phyloP scores from a whole-genome alignment of 331 rosid species.

The Rhamnella rubrinervis region DNA sequence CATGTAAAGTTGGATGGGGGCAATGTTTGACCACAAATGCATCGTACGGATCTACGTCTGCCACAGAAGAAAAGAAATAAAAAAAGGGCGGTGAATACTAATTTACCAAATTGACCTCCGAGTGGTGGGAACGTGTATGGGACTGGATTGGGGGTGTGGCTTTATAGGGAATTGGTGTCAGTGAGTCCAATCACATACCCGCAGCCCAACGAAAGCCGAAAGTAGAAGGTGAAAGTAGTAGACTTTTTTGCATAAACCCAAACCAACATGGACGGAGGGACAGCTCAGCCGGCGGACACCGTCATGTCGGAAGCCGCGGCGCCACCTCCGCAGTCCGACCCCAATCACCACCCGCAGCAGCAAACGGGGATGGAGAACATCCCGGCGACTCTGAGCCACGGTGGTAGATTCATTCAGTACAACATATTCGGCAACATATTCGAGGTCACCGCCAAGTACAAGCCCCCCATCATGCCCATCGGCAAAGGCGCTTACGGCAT shows the following conservation, averaged over 20 bases:
- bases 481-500: slow-evolving; percentile 99
- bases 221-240: too few relatives aligned
- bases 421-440: slow-evolving; percentile 95
- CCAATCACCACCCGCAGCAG: slow-evolving; percentile 33
- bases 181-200: too few relatives aligned
- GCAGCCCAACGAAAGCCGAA: too few relatives aligned
- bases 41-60: too few relatives aligned
- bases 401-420: slow-evolving; percentile 95
- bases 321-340: slow-evolving; percentile 33
- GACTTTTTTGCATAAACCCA: neutral
- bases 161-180: too few relatives aligned
- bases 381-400: slow-evolving; percentile 94
- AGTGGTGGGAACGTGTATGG: too few relatives aligned
- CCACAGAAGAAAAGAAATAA: too few relatives aligned
- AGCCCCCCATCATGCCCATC: slow-evolving; percentile 99
- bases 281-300: slow-evolving; percentile 69
- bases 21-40: too few relatives aligned
- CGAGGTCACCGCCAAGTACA: slow-evolving; percentile 95
- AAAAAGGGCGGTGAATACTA: too few relatives aligned
- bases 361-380: slow-evolving; percentile 70
- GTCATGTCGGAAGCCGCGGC: slow-evolving; percentile 83
- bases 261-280: slow-evolving; percentile 41
- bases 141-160: too few relatives aligned
- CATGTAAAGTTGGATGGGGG: too few relatives aligned
- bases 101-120: too few relatives aligned